Evolutionary conservation across 768 basidiomycete genomes (phyloP).

Genomic region (Hygrophorus russula): DNA sequence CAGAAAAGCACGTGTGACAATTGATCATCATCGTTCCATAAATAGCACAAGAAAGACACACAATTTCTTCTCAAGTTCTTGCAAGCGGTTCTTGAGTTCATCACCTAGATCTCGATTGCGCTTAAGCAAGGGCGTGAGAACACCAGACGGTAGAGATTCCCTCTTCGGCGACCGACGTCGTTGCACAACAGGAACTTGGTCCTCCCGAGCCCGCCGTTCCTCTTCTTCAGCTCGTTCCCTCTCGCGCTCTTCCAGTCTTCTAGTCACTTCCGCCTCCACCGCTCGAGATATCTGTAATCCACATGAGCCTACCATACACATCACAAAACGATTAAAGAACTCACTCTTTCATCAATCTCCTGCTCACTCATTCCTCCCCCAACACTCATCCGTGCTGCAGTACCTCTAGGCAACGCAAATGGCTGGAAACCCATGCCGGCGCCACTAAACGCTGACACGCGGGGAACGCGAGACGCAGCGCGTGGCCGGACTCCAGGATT

Average conservation of each 20-base stretch:
- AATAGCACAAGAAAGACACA: slow-evolving; percentile 23
- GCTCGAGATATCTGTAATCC: slow-evolving; percentile 50
- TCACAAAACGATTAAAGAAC: slow-evolving; percentile 11
- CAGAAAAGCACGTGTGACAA: slow-evolving; percentile 2
- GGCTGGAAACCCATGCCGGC: slow-evolving; percentile 22
- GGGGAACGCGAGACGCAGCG: slow-evolving; percentile 20
- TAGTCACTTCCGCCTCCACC: slow-evolving; percentile 64
- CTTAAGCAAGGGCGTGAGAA: slow-evolving; percentile 52
- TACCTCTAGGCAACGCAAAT: slow-evolving; percentile 21
- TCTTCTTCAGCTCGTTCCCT: slow-evolving; percentile 26
- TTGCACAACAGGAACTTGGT: background rate
- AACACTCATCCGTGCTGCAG: background rate
- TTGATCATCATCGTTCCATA: slow-evolving; percentile 1
- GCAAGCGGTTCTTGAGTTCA: slow-evolving; percentile 50
- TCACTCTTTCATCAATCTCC: slow-evolving; percentile 68
- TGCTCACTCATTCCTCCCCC: slow-evolving; percentile 25
- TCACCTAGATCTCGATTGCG: slow-evolving; percentile 60
- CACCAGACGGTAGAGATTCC: slow-evolving; percentile 32
- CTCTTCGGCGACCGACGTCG: slow-evolving; percentile 25
- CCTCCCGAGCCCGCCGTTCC: slow-evolving; percentile 20
- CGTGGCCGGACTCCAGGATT: background rate
- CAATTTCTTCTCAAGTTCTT: slow-evolving; percentile 67
- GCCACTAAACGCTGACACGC: slow-evolving; percentile 24
- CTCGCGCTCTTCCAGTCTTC: slow-evolving; percentile 46
- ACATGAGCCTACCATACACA: background rate